Conservation (phyloP, 495 filamentous ascomycete genomes). For the Oleoguttula mirabilis region DNA sequence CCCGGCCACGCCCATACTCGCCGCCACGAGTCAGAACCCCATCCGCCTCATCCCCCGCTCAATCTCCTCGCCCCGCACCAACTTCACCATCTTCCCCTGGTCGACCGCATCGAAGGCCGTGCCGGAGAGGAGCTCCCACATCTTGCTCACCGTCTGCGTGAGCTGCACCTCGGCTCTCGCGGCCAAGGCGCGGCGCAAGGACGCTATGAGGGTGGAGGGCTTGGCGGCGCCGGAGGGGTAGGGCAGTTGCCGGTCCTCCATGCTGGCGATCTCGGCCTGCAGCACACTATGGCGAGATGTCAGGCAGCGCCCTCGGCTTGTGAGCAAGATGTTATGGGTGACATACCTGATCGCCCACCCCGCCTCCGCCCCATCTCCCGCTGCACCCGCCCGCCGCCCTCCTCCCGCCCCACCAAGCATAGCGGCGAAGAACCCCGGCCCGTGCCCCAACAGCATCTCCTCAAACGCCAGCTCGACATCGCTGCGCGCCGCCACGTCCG, state of each 20-base stretch:
- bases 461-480: conserved; percentile 10
- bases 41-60: conserved; percentile 9
- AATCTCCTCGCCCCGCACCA: conserved; percentile 4
- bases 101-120: conserved; percentile 5
- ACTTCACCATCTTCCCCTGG: conserved; percentile 1
- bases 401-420: conserved; percentile 1
- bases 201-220: conserved; percentile 4
- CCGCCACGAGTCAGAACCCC: conserved; percentile 9
- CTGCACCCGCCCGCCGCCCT: neutral
- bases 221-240: neutral
- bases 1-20: too few relatives aligned
- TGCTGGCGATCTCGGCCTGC: conserved; percentile 3
- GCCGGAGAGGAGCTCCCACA: conserved; percentile 8
- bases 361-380: too few relatives aligned
- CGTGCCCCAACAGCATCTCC: conserved; percentile 8
- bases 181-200: conserved; percentile 2
- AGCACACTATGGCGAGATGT: neutral
- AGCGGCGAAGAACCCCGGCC: conserved; percentile 1
- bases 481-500: neutral
- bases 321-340: neutral
- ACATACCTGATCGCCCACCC: conserved; percentile 4
- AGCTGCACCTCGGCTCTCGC: neutral
- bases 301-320: neutral
- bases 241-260: neutral
- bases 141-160: neutral